Base-by-base conservation (phyloP, 1,284 basidiomycete species). In the Tilletia setariae region DNA sequence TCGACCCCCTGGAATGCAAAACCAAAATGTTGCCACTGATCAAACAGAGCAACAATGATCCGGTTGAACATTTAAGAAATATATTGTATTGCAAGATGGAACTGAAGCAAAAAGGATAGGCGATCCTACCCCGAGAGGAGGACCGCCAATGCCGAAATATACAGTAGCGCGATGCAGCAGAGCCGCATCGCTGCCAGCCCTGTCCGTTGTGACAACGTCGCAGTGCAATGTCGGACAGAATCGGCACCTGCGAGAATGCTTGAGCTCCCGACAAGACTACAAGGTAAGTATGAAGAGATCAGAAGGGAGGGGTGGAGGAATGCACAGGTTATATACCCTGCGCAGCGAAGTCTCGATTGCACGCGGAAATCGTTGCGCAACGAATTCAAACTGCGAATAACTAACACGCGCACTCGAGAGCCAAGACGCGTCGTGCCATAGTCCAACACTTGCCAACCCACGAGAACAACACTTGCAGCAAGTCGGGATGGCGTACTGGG, bases 401-500 rank as follows among this genome's bases (percentile, higher is more conserved):
- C 56, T 11, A 32, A 35, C 56, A 21, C 56, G 56, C 56, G 56
- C 25, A 11, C 30, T 9, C 16, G 28, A 25, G 53, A 19, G 47
- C 8, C 19, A 8, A 13, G 47, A 49, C n/a, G 43, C n/a, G 25
- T 21, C 25, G 35, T 19, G 16, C 8, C 19, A n/a, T 19, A n/a
- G 47, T 49, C n/a, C 59, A 63, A 30, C 43, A 40, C 19, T 30
- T 19, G n/a, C 13, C 25, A 63, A n/a, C 8, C 8, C 19, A 21
- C 8, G 59, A 59, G 53, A 59, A 25, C 56, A 61, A 61, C 56
- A 61, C 56, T 13, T 19, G 19, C 30, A 16, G 28, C 9, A 15
- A 32, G 11, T 30, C 56, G 16, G 6, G 30, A 61, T 61, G 56
- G 11, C 56, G 9, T 82, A 81, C 71, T 82, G 80, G 80, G 75